phyloP scores from a whole-genome alignment of 768 basidiomycete species.

The Lentinula sp. region DNA sequence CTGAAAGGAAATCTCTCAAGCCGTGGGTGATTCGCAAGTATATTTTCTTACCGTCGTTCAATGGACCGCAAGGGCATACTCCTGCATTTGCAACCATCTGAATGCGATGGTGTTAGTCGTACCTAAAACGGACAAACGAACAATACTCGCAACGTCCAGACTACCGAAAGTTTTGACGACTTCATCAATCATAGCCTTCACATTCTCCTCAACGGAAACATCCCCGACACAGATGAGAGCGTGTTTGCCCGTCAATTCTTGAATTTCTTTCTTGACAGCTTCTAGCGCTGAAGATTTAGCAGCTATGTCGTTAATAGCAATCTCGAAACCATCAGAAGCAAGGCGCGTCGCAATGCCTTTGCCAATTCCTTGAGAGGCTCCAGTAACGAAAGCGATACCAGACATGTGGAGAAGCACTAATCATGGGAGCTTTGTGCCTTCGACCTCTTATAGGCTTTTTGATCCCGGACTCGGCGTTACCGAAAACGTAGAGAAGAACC shows the following conservation, averaged over 20 bases:
- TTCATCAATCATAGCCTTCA: conserved; percentile 22
- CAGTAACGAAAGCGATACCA: conserved; percentile 29
- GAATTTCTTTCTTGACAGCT: neutral
- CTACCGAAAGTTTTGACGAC: conserved; percentile 18
- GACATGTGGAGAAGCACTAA: neutral
- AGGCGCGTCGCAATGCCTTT: conserved; percentile 31
- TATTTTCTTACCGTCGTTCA: neutral
- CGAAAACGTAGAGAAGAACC: too few relatives aligned
- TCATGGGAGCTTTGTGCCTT: too few relatives aligned
- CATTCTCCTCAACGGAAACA: conserved; percentile 21
- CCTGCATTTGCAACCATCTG: conserved; percentile 19
- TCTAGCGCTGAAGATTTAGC: neutral
- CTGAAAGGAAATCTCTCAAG: neutral
- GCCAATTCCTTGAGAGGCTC: conserved; percentile 33
- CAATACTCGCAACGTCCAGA: conserved; percentile 22
- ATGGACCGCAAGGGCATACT: conserved; percentile 4
- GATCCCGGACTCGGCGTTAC: too few relatives aligned
- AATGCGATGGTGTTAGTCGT: neutral
- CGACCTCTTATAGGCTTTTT: too few relatives aligned
- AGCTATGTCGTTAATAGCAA: conserved; percentile 26
- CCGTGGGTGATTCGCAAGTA: neutral
- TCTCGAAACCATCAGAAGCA: conserved; percentile 29
- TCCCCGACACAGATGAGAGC: conserved; percentile 14
- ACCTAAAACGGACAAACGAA: neutral
- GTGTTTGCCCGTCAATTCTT: neutral